phyloP scores from a whole-genome alignment of 345 rosid genomes.

The Eucalyptus virginea region DNA sequence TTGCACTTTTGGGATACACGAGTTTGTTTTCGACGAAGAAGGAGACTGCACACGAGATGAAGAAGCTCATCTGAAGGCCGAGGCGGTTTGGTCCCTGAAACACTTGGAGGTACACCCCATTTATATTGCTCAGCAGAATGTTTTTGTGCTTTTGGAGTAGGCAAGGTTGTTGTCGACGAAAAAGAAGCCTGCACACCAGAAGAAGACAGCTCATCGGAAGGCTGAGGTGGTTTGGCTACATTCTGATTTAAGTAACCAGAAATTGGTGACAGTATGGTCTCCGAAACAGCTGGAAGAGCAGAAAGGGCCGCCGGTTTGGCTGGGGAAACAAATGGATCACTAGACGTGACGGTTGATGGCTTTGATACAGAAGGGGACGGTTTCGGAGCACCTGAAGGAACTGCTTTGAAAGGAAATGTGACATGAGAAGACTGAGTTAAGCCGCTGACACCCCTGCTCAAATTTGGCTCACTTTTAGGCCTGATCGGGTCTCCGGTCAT shows the following conservation, averaged over 20 bases:
- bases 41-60: background rate
- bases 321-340: background rate
- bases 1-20: background rate
- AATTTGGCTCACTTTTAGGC: background rate
- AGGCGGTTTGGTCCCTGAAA: background rate
- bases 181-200: background rate
- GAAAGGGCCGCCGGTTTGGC: background rate
- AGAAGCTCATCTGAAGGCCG: background rate
- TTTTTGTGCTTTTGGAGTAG: background rate
- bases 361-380: background rate
- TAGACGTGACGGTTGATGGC: background rate
- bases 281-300: background rate
- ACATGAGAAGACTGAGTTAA: background rate
- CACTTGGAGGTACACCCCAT: background rate
- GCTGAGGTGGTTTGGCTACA: background rate
- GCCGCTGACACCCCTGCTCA: background rate
- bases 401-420: background rate
- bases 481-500: background rate
- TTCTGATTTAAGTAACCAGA: background rate
- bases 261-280: no score
- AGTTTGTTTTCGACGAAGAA: background rate
- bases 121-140: no score
- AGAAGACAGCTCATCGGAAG: background rate
- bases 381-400: background rate
- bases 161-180: background rate